Conservation (phyloP, 2,329 filamentous ascomycete species). For the Aspergillus sp. region DNA sequence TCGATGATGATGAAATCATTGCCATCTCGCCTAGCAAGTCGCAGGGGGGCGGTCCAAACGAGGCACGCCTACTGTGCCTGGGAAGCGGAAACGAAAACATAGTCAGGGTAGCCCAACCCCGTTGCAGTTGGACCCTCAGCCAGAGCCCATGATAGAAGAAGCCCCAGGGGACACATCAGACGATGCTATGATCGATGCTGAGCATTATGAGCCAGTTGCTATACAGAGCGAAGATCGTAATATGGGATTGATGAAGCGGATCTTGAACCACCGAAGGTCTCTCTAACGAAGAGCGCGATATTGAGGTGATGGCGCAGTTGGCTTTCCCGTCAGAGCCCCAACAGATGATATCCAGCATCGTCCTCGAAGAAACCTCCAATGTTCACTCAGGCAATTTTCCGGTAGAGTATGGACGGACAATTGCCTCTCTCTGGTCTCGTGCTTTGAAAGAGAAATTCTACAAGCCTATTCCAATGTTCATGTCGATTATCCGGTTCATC, state of each 20-base stretch:
- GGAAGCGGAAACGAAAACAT: conserved; percentile 53
- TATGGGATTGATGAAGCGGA: conserved; percentile 45
- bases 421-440: conserved; percentile 52
- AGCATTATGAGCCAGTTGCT: conserved; percentile 21
- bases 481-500: conserved; percentile 37
- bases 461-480: conserved; percentile 37
- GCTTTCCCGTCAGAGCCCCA: conserved; percentile 49
- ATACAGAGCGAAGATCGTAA: conserved; percentile 20
- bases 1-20: conserved; percentile 58
- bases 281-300: conserved; percentile 44
- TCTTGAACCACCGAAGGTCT: conserved; percentile 52
- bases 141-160: conserved; percentile 23
- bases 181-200: conserved; percentile 13
- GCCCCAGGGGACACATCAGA: conserved; percentile 20
- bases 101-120: conserved; percentile 51
- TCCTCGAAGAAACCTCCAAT: conserved; percentile 48
- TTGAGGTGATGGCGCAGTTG: conserved; percentile 51
- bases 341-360: conserved; percentile 47
- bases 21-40: conserved; percentile 53
- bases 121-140: conserved; percentile 35
- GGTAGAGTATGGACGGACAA: conserved; percentile 44
- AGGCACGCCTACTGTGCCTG: conserved; percentile 51
- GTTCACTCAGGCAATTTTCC: conserved; percentile 43
- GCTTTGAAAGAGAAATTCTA: conserved; percentile 52
- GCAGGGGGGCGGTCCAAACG: conserved; percentile 40